Evolutionary conservation across 1,284 basidiomycete genomes (phyloP), one percentile per base, ranked within the genome.

Genomic region (Sanguinoderma infundibulare): DNA sequence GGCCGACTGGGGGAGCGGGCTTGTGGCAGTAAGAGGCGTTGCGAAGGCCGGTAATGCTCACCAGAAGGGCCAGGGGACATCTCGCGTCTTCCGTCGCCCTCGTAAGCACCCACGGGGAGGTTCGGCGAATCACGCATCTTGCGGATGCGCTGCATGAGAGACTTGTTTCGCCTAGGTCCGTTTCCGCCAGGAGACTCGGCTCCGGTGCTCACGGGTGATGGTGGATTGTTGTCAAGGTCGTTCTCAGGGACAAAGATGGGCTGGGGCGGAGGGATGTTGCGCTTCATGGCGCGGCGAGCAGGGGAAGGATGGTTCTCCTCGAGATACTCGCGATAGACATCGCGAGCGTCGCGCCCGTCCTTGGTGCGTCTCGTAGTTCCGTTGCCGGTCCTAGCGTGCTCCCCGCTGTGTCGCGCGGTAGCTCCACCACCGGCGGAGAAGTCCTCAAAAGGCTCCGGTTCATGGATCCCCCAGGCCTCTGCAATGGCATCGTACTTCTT

Each of bases 381-480:
- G 36, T 61, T 70, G 52, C 57, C 52, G 52, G 55, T 51, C 49
- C 67, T 61, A 8, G 59, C 58, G 30, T 64, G 64, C 12, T 70
- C 69, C 0, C 64, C 65, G 54, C 58, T 64, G 70, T 50, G 82
- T 78, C 70, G 80, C 83, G 77, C 59, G 26, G 67, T 64, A 35
- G 64, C 66, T 30, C 83, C 83, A 62, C 87, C 85, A n/a, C 88
- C 90, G 9, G 91, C 91, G 63, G 86, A 91, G 72, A 94, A 94
- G 70, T 94, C 92, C 71, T 94, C 91, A 69, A 84, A 94, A 2
- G 92, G 92, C 73, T 94, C 92, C 12, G 91, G 92, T 70, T 94
- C 92, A 70, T 93, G 91, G 51, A 92, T 91, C 38, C 92, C 92
- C 91, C 92, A 94, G 0, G 92, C 92, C 75, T 93, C 91, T 50